Conservation (phyloP, 2,329 filamentous ascomycete genomes). For the Daldinia sp. region DNA sequence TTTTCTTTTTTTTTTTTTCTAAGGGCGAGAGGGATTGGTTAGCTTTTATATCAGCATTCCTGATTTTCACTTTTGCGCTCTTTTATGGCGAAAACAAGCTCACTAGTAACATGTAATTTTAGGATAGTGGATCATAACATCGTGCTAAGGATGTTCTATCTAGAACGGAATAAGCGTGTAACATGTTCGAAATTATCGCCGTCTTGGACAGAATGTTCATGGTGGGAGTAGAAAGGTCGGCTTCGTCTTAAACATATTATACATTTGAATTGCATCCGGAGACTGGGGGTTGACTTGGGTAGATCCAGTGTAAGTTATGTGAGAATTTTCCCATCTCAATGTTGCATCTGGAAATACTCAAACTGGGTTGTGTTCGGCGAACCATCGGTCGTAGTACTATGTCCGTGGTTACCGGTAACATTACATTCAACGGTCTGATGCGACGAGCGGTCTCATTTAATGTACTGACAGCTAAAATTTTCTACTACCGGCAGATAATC, state of each 20-base stretch:
- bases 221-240: not conserved
- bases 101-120: not conserved
- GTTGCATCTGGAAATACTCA: not conserved
- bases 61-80: not conserved
- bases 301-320: not conserved
- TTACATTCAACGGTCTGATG: conserved; percentile 16
- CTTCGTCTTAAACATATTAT: not conserved
- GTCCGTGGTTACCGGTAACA: conserved; percentile 21
- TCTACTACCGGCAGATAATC: conserved; percentile 8
- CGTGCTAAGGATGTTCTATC: not conserved
- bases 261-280: not conserved
- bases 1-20: not conserved
- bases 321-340: conserved; percentile 1
- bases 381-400: conserved; percentile 34
- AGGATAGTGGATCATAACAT: not conserved
- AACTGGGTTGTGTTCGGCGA: not conserved
- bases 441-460: not conserved
- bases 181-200: not conserved
- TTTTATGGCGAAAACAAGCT: not conserved
- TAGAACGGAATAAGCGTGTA: not conserved
- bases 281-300: not conserved
- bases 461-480: not conserved
- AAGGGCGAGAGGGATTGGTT: too few relatives aligned
- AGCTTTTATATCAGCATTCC: not conserved
- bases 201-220: not conserved